Percentiles rank a stretch among this genome's conserved stretches.
These are phyloP conservation scores for Coix lacrymajobi DNA, from an alignment of 176 grass and related monocot species.

Conservation along the genomic window DNA sequence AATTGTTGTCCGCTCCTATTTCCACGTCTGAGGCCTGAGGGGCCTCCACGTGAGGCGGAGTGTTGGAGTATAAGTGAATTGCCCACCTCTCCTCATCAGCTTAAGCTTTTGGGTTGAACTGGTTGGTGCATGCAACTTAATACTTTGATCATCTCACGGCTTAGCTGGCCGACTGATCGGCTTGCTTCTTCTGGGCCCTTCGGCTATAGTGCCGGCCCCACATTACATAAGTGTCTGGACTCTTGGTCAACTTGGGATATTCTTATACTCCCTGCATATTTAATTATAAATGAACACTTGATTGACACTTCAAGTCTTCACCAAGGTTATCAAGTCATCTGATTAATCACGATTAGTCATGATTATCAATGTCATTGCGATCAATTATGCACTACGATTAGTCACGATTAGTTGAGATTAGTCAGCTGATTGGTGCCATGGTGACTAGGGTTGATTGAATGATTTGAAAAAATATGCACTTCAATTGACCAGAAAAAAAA, in stretches of 20 bases:
- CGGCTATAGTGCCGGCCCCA: too few species aligned
- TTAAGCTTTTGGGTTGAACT: too few species aligned
- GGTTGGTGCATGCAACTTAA: too few species aligned
- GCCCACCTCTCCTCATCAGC: too few species aligned
- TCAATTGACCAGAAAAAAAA: background rate
- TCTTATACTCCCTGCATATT: background rate
- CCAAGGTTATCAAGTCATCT: background rate
- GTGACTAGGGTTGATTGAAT: background rate
- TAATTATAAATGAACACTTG: background rate
- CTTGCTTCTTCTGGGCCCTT: too few species aligned
- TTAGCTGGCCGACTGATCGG: too few species aligned
- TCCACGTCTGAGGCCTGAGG: too few species aligned
- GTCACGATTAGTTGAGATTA: background rate
- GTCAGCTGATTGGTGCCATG: background rate
- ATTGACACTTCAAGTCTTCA: slow-evolving; percentile 3
- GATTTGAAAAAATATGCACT: background rate
- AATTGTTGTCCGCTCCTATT: too few species aligned
- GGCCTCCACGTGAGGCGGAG: too few species aligned
- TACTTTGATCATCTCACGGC: too few species aligned
- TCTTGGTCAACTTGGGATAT: background rate
- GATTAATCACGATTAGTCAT: background rate
- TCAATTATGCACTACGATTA: background rate
- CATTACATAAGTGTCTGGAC: background rate
- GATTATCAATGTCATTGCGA: background rate
- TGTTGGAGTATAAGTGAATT: too few species aligned